Evolutionary conservation across 2,329 filamentous ascomycete species (phyloP).

Genomic region (Phialophora chinensis): DNA sequence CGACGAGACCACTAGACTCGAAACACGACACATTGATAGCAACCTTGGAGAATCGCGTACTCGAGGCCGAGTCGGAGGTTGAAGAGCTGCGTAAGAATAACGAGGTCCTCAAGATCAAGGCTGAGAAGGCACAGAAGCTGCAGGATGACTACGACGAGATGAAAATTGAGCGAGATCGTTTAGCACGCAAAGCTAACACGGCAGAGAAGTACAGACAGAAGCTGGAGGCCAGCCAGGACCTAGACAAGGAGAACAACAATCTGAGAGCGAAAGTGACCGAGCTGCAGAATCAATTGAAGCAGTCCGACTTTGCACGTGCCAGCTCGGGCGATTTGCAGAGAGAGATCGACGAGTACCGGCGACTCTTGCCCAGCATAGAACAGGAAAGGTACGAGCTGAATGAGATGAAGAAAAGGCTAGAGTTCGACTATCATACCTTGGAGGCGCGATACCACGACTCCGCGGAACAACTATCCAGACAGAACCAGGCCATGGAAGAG

Average conservation of each 20-base stretch:
- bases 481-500: constrained; percentile 40
- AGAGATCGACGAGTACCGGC: constrained; percentile 47
- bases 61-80: constrained; percentile 56
- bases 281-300: constrained; percentile 54
- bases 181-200: constrained; percentile 55
- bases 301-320: constrained; percentile 48
- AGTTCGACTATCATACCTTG: constrained; percentile 56
- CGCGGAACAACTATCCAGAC: constrained; percentile 47
- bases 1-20: constrained; percentile 54
- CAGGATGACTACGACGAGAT: constrained; percentile 58
- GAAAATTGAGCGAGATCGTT: constrained; percentile 54
- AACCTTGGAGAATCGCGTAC: constrained; percentile 69
- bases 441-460: constrained; percentile 52
- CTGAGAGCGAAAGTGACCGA: constrained; percentile 55
- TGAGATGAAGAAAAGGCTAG: constrained; percentile 55
- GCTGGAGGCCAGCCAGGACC: constrained; percentile 55
- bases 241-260: constrained; percentile 56
- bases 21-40: constrained; percentile 75
- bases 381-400: constrained; percentile 56
- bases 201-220: constrained; percentile 59
- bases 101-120: constrained; percentile 53
- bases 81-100: constrained; percentile 53
- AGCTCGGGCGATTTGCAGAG: constrained; percentile 38
- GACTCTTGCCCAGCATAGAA: constrained; percentile 54
- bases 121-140: constrained; percentile 51